phyloP scores from a whole-genome alignment of 2,329 filamentous ascomycete genomes.

The Talaromyces albobiverticillius region DNA sequence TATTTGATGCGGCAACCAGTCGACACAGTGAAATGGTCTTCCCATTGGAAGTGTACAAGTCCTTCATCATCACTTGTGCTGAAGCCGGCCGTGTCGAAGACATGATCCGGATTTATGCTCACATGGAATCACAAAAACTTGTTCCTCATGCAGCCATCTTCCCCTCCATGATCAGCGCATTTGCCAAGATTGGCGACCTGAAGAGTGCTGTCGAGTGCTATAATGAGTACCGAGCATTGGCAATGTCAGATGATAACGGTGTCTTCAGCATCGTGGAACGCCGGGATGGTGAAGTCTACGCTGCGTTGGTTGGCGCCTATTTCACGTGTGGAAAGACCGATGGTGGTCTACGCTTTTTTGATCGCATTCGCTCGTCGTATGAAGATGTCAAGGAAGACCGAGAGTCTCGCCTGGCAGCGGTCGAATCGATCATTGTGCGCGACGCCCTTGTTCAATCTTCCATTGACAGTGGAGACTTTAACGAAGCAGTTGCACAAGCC shows the following conservation, averaged over 20 bases:
- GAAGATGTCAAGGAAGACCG: slow-evolving; percentile 44
- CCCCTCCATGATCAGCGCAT: slow-evolving; percentile 91
- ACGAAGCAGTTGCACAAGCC: slow-evolving; percentile 72
- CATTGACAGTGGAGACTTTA: slow-evolving; percentile 66
- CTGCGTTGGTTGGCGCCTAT: slow-evolving; percentile 87
- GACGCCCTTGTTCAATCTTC: slow-evolving; percentile 78
- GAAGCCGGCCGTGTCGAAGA: slow-evolving; percentile 75
- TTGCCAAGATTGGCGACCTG: slow-evolving; percentile 76
- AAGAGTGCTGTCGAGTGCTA: slow-evolving; percentile 90
- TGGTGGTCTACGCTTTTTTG: slow-evolving; percentile 80
- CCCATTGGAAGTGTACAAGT: slow-evolving; percentile 77
- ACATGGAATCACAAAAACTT: slow-evolving; percentile 79
- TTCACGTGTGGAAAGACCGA: slow-evolving; percentile 75
- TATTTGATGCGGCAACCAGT: slow-evolving; percentile 74
- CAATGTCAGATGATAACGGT: slow-evolving; percentile 79
- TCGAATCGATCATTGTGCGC: slow-evolving; percentile 70
- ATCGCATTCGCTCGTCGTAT: slow-evolving; percentile 66
- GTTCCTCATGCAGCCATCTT: slow-evolving; percentile 79
- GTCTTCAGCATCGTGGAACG: slow-evolving; percentile 66
- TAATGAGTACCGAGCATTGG: slow-evolving; percentile 86
- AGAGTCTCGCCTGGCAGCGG: slow-evolving; percentile 58
- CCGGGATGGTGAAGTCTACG: slow-evolving; percentile 81
- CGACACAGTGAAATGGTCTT: slow-evolving; percentile 62
- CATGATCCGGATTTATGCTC: slow-evolving; percentile 86
- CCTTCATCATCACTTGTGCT: slow-evolving; percentile 84